Base-by-base conservation (phyloP, 768 basidiomycete genomes). In the Kwoniella europaea region DNA sequence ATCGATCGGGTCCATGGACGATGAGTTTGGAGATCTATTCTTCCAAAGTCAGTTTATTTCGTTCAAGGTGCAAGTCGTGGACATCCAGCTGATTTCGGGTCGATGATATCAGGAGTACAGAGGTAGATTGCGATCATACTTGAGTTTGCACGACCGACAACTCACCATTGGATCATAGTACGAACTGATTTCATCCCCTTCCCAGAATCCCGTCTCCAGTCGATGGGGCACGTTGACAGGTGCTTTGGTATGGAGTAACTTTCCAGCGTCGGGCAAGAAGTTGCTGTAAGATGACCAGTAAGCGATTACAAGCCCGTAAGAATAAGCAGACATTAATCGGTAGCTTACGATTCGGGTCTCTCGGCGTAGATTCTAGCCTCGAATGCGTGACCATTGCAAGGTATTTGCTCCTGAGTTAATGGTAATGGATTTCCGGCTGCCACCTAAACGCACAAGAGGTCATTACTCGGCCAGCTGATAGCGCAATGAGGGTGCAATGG, bases 321-420 rank as follows among this genome's bases (percentile, higher is more conserved):
- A 27, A 27, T 27, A 27, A 27, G 27, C 27, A 27, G 27, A 27
- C 27, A 27, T 2, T 2, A 4, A 27, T 27, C 27, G 27, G 27
- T 27, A 27, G 71, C 82, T 74, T n/a, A 84, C 82, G 94, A 93
- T 69, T 93, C 89, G 22, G 94, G 95, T 75, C 93, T 92, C 83
- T 97, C 95, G 2, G 94, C 95, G 79, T 98, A 97, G 71, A 98
- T 95, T 20, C 95, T 89, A 7, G 93, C 93, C 84, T 96, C 95
- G 75, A 96, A 96, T 0, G 94, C 92, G 74, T 96, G 95, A 5
- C 95, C 95, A 0, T 92, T 89, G 63, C 94, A 90, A 1, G 92
- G 93, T 66, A 98, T 91, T 16, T 89, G 85, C 0, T 88, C 86
- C 82, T 97, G 95, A 0, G 84, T 77, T 35, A 96, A 86, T 10